Evolutionary conservation across 768 basidiomycete species (phyloP).

Genomic region (Daedalea quercina): DNA sequence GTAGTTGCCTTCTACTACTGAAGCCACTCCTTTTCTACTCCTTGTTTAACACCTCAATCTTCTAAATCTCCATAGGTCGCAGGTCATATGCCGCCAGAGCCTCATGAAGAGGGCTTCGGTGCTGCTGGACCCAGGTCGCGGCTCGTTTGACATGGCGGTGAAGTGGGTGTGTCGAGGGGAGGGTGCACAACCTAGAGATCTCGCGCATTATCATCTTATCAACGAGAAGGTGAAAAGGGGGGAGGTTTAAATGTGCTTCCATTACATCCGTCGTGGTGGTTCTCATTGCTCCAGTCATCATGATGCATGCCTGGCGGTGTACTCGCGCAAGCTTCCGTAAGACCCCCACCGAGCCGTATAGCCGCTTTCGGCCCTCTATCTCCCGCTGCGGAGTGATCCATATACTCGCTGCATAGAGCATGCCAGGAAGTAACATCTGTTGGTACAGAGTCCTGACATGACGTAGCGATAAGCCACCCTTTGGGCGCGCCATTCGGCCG

Average conservation of each 20-base stretch:
- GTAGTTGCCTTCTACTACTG: no score
- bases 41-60: slow-evolving; percentile 8
- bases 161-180: slow-evolving; percentile 16
- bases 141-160: slow-evolving; percentile 4
- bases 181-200: slow-evolving; percentile 12
- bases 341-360: not conserved
- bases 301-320: slow-evolving; percentile 16
- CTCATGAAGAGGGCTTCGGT: slow-evolving; percentile 18
- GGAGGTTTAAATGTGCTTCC: slow-evolving; percentile 13
- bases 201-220: slow-evolving; percentile 9
- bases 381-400: slow-evolving; percentile 2
- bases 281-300: slow-evolving; percentile 18
- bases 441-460: slow-evolving; percentile 21
- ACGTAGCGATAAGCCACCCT: slow-evolving; percentile 11
- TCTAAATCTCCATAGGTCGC: slow-evolving; percentile 11
- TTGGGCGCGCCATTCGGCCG: slow-evolving; percentile 13
- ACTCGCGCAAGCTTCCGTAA: slow-evolving; percentile 10
- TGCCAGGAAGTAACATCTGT: slow-evolving; percentile 20
- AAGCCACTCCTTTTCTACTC: no score
- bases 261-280: slow-evolving; percentile 18
- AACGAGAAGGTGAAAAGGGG: slow-evolving; percentile 13
- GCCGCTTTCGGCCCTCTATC: not conserved
- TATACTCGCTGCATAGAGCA: slow-evolving; percentile 22
- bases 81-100: slow-evolving; percentile 12
- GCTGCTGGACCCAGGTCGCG: slow-evolving; percentile 9